Percentiles rank a stretch among this genome's conserved stretches.
Evolutionary conservation across 2,329 filamentous ascomycete genomes (phyloP).

Genomic region (Nemania abortiva): DNA sequence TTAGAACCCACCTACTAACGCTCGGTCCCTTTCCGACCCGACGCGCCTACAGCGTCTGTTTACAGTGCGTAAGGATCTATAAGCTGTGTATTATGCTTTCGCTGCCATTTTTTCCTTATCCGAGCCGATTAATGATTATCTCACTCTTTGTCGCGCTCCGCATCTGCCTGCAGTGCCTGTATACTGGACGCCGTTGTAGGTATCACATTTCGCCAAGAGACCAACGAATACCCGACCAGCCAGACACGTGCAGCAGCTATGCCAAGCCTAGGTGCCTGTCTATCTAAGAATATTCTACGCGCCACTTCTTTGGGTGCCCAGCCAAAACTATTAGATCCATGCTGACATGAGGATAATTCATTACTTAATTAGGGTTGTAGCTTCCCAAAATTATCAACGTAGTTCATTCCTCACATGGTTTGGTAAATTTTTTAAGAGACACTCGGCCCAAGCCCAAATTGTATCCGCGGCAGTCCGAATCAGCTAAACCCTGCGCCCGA

Average conservation of each 20-base stretch:
- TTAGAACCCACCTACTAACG: not conserved
- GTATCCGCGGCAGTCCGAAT: not conserved
- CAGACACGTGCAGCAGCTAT: not conserved
- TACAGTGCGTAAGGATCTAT: not conserved
- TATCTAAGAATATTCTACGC: not conserved
- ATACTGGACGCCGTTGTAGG: not conserved
- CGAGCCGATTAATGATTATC: not conserved
- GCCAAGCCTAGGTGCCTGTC: not conserved
- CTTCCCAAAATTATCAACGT: not conserved
- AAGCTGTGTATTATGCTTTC: not conserved
- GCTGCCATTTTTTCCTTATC: not conserved
- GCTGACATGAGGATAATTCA: not conserved
- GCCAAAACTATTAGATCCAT: not conserved
- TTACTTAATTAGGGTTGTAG: not conserved
- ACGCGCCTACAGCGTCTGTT: not conserved
- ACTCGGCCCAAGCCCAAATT: not conserved
- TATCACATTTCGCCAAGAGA: not conserved
- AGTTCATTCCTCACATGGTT: not conserved
- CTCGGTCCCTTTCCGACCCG: too few relatives aligned
- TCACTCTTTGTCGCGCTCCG: not conserved
- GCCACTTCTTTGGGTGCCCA: not conserved
- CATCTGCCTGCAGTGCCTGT: not conserved
- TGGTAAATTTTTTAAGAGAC: not conserved
- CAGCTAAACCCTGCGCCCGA: not conserved
- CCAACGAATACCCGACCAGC: not conserved